Base-by-base conservation (phyloP, 2,329 filamentous ascomycete species). In the Xylariaceae sp. region DNA sequence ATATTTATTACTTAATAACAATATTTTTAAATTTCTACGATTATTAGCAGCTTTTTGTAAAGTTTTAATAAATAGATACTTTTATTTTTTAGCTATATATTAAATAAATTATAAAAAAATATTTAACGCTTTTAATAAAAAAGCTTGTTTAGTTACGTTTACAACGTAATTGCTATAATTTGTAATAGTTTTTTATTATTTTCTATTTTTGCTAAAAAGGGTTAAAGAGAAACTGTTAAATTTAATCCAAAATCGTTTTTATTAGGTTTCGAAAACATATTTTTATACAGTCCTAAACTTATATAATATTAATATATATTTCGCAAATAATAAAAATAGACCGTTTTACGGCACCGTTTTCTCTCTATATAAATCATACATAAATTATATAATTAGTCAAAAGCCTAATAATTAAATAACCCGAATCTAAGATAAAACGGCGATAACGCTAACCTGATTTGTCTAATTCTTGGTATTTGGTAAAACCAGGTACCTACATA, bases 51-150 rank as follows among this genome's bases (percentile, higher is more conserved):
- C 14, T 29, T 29, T 29, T 29, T 37, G 33, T 21, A 16, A 35
- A 45, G 44, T 37, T 43, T 20, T 16, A 16, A 14, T 32, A 47
- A 53, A 29, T 56, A 63, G 60, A n/a, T n/a, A n/a, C n/a, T n/a
- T n/a, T n/a, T n/a, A n/a, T n/a, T n/a, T n/a, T n/a, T n/a, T n/a
- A n/a, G n/a, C n/a, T n/a, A n/a, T n/a, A n/a, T n/a, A n/a, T n/a
- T n/a, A n/a, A n/a, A n/a, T n/a, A n/a, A n/a, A n/a, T n/a, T n/a
- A n/a, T n/a, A n/a, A n/a, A n/a, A n/a, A n/a, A n/a, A n/a, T n/a
- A n/a, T n/a, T n/a, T n/a, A n/a, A n/a, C n/a, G n/a, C n/a, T n/a
- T n/a, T n/a, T n/a, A n/a, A n/a, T n/a, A n/a, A n/a, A n/a, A n/a
- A n/a, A n/a, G n/a, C n/a, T n/a, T n/a, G n/a, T n/a, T n/a, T n/a